Conservation (phyloP, 768 basidiomycete genomes). For the Guyanaporus albipodus region DNA sequence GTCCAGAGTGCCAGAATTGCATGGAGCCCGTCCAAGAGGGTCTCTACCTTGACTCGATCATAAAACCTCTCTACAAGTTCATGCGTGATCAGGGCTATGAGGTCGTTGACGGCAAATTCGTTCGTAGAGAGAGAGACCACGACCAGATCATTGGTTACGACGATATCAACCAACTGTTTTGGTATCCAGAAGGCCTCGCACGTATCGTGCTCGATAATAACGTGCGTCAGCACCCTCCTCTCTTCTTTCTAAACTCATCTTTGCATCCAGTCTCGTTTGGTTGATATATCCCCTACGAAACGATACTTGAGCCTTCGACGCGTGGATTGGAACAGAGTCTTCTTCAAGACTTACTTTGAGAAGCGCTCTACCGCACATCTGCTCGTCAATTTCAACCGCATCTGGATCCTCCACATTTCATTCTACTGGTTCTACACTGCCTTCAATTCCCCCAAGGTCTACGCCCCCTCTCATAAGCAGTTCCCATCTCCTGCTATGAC, state of each 20-base stretch:
- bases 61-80: conserved; percentile 94
- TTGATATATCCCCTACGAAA: conserved; percentile 88
- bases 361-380: conserved; percentile 91
- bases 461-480: conserved; percentile 64
- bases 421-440: conserved; percentile 97
- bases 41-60: conserved; percentile 83
- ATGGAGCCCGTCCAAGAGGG: conserved; percentile 93
- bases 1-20: conserved; percentile 93
- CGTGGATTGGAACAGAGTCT: conserved; percentile 91
- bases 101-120: conserved; percentile 90
- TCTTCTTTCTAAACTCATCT: conserved; percentile 6
- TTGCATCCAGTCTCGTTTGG: conserved; percentile 68
- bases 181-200: conserved; percentile 98
- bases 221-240: conserved; percentile 39
- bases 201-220: conserved; percentile 88
- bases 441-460: conserved; percentile 93
- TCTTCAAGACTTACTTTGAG: conserved; percentile 99
- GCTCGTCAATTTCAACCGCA: conserved; percentile 97
- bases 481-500: conserved; percentile 83
- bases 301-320: conserved; percentile 90
- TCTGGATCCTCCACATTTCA: conserved; percentile 95
- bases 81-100: conserved; percentile 98
- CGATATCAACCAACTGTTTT: conserved; percentile 98
- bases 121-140: conserved; percentile 91
- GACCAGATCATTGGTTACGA: conserved; percentile 98